Evolutionary conservation across 257 asterid genomes (phyloP).

Genomic region (Forsythia suspensa): DNA sequence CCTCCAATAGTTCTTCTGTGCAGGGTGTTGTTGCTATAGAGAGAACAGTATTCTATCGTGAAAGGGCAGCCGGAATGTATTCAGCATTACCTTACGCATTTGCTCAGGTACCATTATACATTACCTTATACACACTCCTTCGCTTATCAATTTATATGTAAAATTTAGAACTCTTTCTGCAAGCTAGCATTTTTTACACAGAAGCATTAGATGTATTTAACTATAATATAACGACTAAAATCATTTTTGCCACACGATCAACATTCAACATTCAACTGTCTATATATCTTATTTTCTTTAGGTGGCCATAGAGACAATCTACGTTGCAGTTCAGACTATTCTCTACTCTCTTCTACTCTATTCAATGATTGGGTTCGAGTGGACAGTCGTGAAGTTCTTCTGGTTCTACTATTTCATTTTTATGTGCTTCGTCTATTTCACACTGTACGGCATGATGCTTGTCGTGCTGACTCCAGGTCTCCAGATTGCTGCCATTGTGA

Average conservation of each 20-base stretch:
- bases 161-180: background rate
- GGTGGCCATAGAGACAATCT: constrained; percentile 54
- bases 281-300: constrained; percentile 18
- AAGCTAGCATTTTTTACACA: background rate
- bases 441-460: constrained; percentile 54
- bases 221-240: too few relatives aligned
- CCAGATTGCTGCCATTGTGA: constrained; percentile 36
- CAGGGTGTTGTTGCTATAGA: constrained; percentile 36
- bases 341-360: constrained; percentile 41
- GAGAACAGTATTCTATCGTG: constrained; percentile 41
- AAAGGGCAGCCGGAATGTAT: constrained; percentile 48
- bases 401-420: constrained; percentile 48
- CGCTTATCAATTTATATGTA: background rate
- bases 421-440: constrained; percentile 51
- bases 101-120: constrained; percentile 33
- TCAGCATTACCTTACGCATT: constrained; percentile 40
- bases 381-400: constrained; percentile 36
- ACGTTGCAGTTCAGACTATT: constrained; percentile 37
- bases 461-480: constrained; percentile 46
- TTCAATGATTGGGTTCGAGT: constrained; percentile 59
- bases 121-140: background rate
- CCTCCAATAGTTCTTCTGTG: constrained; percentile 24
- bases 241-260: background rate
- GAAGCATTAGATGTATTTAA: background rate
- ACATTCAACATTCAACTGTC: background rate